phyloP scores from a whole-genome alignment of 768 basidiomycete genomes.

The Tulasnella sp. region DNA sequence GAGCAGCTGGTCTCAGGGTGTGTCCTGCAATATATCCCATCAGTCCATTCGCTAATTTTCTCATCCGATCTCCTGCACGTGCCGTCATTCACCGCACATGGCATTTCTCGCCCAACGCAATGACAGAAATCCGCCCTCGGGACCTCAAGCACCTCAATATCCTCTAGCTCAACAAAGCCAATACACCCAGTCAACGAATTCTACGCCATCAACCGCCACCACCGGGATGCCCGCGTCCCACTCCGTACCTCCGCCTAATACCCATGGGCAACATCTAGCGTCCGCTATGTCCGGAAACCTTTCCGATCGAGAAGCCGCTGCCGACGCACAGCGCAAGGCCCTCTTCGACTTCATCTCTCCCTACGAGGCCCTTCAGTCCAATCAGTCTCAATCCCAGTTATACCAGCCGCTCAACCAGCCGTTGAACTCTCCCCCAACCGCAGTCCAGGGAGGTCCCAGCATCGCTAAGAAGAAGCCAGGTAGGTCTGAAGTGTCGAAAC shows the following conservation, averaged over 20 bases:
- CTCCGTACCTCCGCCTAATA: conserved; percentile 28
- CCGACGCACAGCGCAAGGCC: conserved; percentile 39
- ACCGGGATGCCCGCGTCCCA: conserved; percentile 23
- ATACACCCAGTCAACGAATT: conserved; percentile 12
- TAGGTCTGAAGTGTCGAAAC: background rate
- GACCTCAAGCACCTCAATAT: conserved; percentile 38
- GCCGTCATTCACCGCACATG: conserved; percentile 35
- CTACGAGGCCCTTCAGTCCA: conserved; percentile 63
- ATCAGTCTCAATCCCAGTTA: conserved; percentile 41
- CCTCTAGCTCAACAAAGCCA: conserved; percentile 6
- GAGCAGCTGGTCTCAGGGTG: conserved; percentile 82
- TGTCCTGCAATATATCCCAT: conserved; percentile 37
- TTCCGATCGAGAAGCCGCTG: conserved; percentile 29
- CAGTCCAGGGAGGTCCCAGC: background rate
- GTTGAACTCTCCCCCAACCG: conserved; percentile 32
- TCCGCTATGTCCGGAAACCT: conserved; percentile 27
- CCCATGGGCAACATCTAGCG: conserved; percentile 20
- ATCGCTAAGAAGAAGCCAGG: conserved; percentile 62
- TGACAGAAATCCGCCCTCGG: conserved; percentile 32
- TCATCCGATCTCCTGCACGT: conserved; percentile 29
- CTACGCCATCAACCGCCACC: background rate
- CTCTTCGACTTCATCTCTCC: conserved; percentile 82
- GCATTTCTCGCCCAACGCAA: conserved; percentile 36
- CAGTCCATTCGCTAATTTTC: conserved; percentile 17
- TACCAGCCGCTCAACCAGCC: conserved; percentile 9